A percentile compares a stretch with the other conserved stretches of the same genome.
These are phyloP conservation scores for Volvox reticuliferus DNA, from an alignment of 139 green algal genomes.

Conservation along the genomic window DNA sequence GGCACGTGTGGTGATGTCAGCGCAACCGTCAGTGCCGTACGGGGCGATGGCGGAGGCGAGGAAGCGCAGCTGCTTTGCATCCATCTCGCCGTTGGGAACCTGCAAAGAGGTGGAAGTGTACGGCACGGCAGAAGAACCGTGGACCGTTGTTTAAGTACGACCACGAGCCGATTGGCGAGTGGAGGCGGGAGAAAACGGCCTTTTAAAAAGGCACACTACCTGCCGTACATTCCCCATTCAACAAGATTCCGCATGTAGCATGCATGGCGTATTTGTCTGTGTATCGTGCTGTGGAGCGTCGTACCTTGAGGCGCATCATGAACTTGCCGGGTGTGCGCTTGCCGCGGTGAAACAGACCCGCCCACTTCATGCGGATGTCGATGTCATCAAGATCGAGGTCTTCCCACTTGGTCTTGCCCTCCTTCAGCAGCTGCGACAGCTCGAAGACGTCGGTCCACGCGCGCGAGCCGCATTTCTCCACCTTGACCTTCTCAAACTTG, in stretches of 20 bases:
- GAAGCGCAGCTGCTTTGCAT: conserved; percentile 80
- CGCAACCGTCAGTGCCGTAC: conserved; percentile 92
- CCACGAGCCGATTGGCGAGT: too few species aligned
- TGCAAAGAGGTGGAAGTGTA: conserved; percentile 42
- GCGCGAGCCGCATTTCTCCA: conserved; percentile 81
- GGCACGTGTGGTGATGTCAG: conserved; percentile 97
- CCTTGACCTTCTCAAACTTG: conserved; percentile 89
- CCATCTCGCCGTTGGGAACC: conserved; percentile 93
- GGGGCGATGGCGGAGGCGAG: conserved; percentile 75
- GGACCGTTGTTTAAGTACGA: too few species aligned
- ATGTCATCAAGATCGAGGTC: conserved; percentile 94
- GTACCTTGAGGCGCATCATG: conserved; percentile 98
- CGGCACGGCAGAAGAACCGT: too few species aligned
- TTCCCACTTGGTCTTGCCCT: conserved; percentile 82
- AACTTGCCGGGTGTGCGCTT: conserved; percentile 94
- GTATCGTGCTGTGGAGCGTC: too few species aligned
- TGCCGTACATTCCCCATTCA: too few species aligned
- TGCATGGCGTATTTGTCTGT: too few species aligned
- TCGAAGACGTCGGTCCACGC: conserved; percentile 85
- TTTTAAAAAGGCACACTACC: too few species aligned
- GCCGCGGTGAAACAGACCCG: conserved; percentile 95
- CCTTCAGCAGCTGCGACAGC: conserved; percentile 73
- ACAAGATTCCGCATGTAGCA: too few species aligned
- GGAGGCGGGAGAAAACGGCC: too few species aligned
- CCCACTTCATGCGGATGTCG: conserved; percentile 97